Base-by-base conservation (phyloP, 2,329 filamentous ascomycete species). In the Ceratocystis ficicola region DNA sequence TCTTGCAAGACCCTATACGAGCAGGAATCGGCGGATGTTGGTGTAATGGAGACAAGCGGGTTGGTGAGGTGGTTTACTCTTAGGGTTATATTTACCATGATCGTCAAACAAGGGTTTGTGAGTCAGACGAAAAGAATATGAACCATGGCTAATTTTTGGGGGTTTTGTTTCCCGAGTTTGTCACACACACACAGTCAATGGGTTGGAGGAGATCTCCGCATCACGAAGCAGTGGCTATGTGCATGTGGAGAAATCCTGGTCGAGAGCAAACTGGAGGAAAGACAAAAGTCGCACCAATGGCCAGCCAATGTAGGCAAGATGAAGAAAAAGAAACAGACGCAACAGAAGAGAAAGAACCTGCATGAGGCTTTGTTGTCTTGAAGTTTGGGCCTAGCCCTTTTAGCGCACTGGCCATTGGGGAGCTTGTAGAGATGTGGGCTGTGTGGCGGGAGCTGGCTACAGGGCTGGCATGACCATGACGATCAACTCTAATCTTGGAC, bases 401-500 rank as follows among this genome's bases (percentile, higher is more conserved):
- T 22, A 28, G 25, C 15, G 22, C 48, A 52, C 48, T 52, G 48
- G 48, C 22, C 46, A 22, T 22, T 20, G 20, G 46, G 5, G 20
- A 48, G 44, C 44, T 48, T 17, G 17, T n/a, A 20, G 22, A 25
- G 22, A 25, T 7, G 46, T 48, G 30, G 30, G 30, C 8, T 32
- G 7, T 41, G 48, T 20, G 22, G 20, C 7, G n/a, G 48, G 48
- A 50, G 48, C 48, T 50, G 48, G 48, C 48, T n/a, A 10, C 22
- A 52, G 48, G 48, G 48, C 48, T 25, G 12, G 36, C 20, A 28
- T 10, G 48, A 8, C 22, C 22, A 15, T 25, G 48, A 52, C 48
- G 48, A 52, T 52, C 48, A 52, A 52, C 48, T 28, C 48, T 52
- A 25, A 52, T 52, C 48, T 52, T 52, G 48, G 48, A 12, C 48